Conservation (phyloP, 495 filamentous ascomycete species). For the Talaromyces stipitatus region DNA sequence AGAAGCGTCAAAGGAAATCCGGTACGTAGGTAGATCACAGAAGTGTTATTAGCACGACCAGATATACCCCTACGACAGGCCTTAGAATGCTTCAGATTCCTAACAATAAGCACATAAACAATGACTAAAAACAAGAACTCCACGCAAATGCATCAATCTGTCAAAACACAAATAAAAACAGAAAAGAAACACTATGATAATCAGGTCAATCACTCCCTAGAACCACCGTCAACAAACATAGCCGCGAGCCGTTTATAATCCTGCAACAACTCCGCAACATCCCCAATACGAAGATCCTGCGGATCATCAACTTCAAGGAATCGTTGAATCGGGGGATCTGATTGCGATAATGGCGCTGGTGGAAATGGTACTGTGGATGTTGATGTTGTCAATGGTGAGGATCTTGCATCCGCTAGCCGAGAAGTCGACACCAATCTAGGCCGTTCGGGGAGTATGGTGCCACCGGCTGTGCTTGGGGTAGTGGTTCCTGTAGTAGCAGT, state of each 20-base stretch:
- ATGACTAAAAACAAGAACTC: background rate
- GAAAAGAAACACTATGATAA: background rate
- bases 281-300: conserved; percentile 69
- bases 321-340: conserved; percentile 64
- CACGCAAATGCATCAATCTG: conserved; percentile 1
- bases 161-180: background rate
- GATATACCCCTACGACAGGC: too few species aligned
- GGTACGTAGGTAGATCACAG: too few species aligned
- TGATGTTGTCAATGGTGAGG: background rate
- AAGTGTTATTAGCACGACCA: too few species aligned
- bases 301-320: conserved; percentile 77
- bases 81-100: background rate
- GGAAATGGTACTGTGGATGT: background rate
- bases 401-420: background rate
- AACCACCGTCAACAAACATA: conserved; percentile 9
- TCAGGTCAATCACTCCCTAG: background rate
- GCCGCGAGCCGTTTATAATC: conserved; percentile 80
- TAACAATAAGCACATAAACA: background rate
- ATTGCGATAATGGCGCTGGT: conserved; percentile 8
- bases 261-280: conserved; percentile 71
- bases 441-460: conserved; percentile 20
- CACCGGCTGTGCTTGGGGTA: conserved; percentile 13
- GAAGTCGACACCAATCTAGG: background rate
- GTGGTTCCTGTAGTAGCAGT: conserved; percentile 10
- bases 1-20: too few species aligned